Evolutionary conservation across 2,329 filamentous ascomycete species (phyloP).

Genomic region (Trichothecium roseum): DNA sequence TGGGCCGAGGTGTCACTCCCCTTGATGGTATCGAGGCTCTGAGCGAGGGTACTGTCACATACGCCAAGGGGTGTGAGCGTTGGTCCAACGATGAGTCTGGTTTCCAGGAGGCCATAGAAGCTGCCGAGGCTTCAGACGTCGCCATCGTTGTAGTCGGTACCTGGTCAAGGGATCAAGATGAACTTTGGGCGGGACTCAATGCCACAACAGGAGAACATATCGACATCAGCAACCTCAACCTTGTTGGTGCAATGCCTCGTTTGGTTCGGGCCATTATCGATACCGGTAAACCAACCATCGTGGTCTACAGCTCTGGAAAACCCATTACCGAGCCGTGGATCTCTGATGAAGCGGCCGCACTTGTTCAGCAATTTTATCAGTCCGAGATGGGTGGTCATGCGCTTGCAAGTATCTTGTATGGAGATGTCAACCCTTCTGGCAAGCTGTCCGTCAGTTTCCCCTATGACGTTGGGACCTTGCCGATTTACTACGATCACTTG

Average conservation of each 20-base stretch:
- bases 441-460: slow-evolving; percentile 59
- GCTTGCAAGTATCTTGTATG: slow-evolving; percentile 55
- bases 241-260: slow-evolving; percentile 59
- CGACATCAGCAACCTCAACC: slow-evolving; percentile 50
- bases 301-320: slow-evolving; percentile 60
- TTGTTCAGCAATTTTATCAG: slow-evolving; percentile 68
- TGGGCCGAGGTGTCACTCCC: slow-evolving; percentile 57
- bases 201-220: slow-evolving; percentile 69
- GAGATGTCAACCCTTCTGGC: slow-evolving; percentile 54
- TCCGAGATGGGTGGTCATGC: slow-evolving; percentile 58
- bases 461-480: slow-evolving; percentile 53
- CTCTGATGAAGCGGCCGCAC: slow-evolving; percentile 49
- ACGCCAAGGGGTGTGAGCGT: slow-evolving; percentile 59
- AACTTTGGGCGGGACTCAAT: slow-evolving; percentile 61
- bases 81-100: slow-evolving; percentile 63
- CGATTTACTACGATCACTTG: slow-evolving; percentile 62
- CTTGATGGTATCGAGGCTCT: slow-evolving; percentile 56
- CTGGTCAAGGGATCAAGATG: slow-evolving; percentile 62
- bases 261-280: slow-evolving; percentile 58
- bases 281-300: slow-evolving; percentile 56
- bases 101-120: slow-evolving; percentile 55
- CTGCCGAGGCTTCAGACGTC: slow-evolving; percentile 56
- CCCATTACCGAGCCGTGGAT: slow-evolving; percentile 67
- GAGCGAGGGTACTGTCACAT: slow-evolving; percentile 50
- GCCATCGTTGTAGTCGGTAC: slow-evolving; percentile 67